Conservation (phyloP, 2,329 filamentous ascomycete genomes). For the Thyridium curvatum region DNA sequence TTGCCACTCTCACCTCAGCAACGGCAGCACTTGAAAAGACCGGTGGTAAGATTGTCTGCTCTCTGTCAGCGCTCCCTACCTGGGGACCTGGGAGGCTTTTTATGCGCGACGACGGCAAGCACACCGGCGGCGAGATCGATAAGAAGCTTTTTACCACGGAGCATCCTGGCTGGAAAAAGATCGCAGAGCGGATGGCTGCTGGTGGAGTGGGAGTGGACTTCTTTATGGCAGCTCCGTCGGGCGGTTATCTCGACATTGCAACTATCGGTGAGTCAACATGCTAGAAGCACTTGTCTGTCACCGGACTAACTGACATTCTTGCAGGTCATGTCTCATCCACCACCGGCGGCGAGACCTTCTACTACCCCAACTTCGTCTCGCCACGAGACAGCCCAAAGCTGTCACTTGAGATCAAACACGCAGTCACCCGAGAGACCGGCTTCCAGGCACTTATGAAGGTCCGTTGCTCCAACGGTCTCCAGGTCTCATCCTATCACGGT, state of each 20-base stretch:
- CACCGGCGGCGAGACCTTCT: constrained; percentile 93
- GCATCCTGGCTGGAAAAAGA: constrained; percentile 79
- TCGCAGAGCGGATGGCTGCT: constrained; percentile 81
- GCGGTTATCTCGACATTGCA: constrained; percentile 87
- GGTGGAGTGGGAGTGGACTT: constrained; percentile 86
- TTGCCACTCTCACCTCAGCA: constrained; percentile 79
- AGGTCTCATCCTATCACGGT: constrained; percentile 89
- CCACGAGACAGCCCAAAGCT: constrained; percentile 81
- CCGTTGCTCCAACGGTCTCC: constrained; percentile 90
- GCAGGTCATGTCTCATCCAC: constrained; percentile 74
- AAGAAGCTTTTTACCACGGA: constrained; percentile 90
- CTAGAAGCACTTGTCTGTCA: neutral
- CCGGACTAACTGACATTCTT: constrained; percentile 11
- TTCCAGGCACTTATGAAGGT: constrained; percentile 98
- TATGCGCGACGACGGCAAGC: constrained; percentile 81
- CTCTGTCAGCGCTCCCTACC: constrained; percentile 80
- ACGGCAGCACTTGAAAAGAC: constrained; percentile 78
- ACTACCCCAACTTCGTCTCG: constrained; percentile 92
- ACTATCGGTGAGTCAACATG: constrained; percentile 62
- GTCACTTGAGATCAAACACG: constrained; percentile 77
- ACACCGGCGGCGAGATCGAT: constrained; percentile 79
- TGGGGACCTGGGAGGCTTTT: constrained; percentile 84
- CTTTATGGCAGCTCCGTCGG: constrained; percentile 86
- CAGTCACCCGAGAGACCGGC: constrained; percentile 82
- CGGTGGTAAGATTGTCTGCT: constrained; percentile 88